These are phyloP conservation scores for Pleurotus giganteus DNA, from an alignment of 768 basidiomycete genomes.

Conservation along the genomic window DNA sequence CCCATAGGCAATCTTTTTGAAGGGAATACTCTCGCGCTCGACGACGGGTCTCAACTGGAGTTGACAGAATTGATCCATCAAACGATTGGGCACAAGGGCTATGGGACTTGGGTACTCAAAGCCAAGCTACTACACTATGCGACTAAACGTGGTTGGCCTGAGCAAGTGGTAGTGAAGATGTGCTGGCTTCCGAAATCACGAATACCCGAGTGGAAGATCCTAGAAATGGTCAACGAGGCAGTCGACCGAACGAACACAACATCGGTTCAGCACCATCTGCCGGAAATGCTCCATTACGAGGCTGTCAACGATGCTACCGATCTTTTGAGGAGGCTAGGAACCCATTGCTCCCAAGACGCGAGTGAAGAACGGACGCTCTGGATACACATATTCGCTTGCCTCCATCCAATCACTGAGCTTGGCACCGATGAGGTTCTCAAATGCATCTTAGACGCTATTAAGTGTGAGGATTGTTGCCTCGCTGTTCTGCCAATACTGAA, in stretches of 20 bases:
- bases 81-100: too few relatives aligned
- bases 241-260: not conserved
- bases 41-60: too few relatives aligned
- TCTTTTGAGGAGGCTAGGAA: not conserved
- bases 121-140: too few relatives aligned
- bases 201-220: too few relatives aligned
- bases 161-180: too few relatives aligned
- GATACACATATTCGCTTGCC: not conserved
- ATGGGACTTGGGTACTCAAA: too few relatives aligned
- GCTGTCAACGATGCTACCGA: not conserved
- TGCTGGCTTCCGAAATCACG: too few relatives aligned
- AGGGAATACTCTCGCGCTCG: too few relatives aligned
- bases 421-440: not conserved
- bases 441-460: not conserved
- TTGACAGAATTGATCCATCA: too few relatives aligned
- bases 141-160: too few relatives aligned
- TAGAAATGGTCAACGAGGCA: too few relatives aligned
- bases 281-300: not conserved
- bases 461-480: not conserved
- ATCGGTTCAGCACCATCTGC: conserved; percentile 3
- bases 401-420: not conserved
- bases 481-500: not conserved
- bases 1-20: too few relatives aligned
- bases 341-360: not conserved
- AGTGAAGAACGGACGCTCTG: not conserved